Base-by-base conservation (phyloP, 306 rosid species). In the Alnus glutinosa region DNA sequence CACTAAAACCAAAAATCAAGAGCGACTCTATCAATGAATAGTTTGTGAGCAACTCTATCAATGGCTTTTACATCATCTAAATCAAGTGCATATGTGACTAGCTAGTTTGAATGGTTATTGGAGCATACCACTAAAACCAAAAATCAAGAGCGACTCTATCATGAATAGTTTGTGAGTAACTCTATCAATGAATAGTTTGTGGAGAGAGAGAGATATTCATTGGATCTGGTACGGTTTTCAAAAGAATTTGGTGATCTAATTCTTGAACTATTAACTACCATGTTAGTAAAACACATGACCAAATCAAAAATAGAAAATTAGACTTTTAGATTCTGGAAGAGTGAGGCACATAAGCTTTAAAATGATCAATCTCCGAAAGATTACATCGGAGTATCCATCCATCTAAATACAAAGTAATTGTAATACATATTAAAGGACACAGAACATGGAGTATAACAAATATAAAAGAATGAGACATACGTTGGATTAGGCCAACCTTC, bases 401-500 rank as follows among this genome's bases (percentile, higher is more conserved):
- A 67, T 67, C 72, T 8, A 49, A 12, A 61, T 18, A 54, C 34
- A 63, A 49, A 46, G 10, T 16, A 34, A 63, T 23, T 23, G 47
- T 30, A 59, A 75, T 23, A 11, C 19, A 48, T 52, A 66, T 57
- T 32, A 52, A 12, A 49, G 36, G 11, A 34, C 28, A 52, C 16
- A 11, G 7, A 52, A 34, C n/a, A 73, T 50, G n/a, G 46, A 15
- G 63, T 23, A 77, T 62, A 36, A 71, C 51, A 77, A 57, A 63
- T 58, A 71, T 66, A 68, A 44, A 75, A 83, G 85, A 75, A 82
- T 12, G 91, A 84, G 87, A 92, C 98, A 76, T 92, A 95, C 96
- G 98, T 82, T 95, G 98, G 79, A 95, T 95, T 82, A 95, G 97
- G 90, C 99, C 99, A 90, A 95, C 99, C 96, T 92, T 92, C 93